Conservation (phyloP, 2,329 filamentous ascomycete genomes). For the Monilinia vaccinii-corymbosi region DNA sequence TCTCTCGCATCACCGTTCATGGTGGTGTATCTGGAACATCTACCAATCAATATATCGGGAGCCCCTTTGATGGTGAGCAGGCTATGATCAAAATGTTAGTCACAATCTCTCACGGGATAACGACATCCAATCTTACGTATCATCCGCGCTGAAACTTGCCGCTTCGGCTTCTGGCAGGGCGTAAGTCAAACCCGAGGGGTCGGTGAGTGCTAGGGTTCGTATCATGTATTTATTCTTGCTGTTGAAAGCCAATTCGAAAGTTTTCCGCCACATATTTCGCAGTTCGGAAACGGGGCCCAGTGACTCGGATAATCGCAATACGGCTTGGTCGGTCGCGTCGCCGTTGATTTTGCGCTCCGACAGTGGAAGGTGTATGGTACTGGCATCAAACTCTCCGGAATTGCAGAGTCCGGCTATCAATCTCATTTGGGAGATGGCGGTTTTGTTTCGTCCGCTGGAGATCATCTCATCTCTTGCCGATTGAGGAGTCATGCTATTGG, state of each 20-base stretch:
- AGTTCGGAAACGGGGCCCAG: conserved; percentile 51
- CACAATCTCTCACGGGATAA: background rate
- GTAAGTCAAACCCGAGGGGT: conserved; percentile 6
- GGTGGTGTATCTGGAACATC: conserved; percentile 49
- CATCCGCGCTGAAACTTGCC: conserved; percentile 4
- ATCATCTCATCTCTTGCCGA: conserved; percentile 37
- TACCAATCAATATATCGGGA: conserved; percentile 59
- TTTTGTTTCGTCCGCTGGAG: conserved; percentile 23
- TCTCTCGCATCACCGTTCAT: conserved; percentile 42
- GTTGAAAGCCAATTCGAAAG: conserved; percentile 64
- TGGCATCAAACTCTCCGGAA: conserved; percentile 61
- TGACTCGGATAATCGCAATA: conserved; percentile 60
- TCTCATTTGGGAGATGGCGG: conserved; percentile 47
- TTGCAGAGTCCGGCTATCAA: conserved; percentile 60
- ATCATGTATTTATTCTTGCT: conserved; percentile 80
- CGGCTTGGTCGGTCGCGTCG: conserved; percentile 66
- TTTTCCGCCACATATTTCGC: conserved; percentile 51
- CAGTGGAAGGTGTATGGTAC: conserved; percentile 48
- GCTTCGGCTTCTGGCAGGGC: conserved; percentile 11
- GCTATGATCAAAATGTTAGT: background rate
- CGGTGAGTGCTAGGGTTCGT: conserved; percentile 45
- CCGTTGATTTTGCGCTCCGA: conserved; percentile 56
- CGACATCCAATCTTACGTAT: background rate
- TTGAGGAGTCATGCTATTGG: conserved; percentile 33
- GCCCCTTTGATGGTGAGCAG: conserved; percentile 67